These are phyloP conservation scores for Conidiobolus incongruus DNA, from an alignment of 371 early-diverging fungal species.

Conservation along the genomic window DNA sequence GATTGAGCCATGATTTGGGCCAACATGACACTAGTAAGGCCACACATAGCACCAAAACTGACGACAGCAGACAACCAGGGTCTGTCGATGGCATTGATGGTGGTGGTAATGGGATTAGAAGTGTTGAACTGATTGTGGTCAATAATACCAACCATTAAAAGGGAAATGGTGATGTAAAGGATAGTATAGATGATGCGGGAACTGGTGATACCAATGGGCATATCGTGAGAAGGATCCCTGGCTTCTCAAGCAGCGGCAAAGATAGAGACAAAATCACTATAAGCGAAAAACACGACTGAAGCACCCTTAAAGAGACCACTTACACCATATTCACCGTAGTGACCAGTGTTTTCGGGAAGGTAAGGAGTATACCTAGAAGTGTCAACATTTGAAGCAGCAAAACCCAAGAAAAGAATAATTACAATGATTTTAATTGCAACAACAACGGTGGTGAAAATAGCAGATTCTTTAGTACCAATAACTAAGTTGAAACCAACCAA, in stretches of 20 bases:
- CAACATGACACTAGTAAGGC: constrained; percentile 57
- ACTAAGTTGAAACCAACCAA: constrained; percentile 27
- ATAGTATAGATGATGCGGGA: constrained; percentile 50
- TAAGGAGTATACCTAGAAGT: constrained; percentile 49
- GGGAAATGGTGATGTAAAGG: constrained; percentile 48
- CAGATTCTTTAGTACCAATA: constrained; percentile 47
- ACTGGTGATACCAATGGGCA: constrained; percentile 70
- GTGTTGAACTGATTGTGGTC: constrained; percentile 22
- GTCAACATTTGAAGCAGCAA: constrained; percentile 32
- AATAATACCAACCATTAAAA: constrained; percentile 52
- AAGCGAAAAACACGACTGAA: constrained; percentile 68
- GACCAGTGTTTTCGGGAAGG: constrained; percentile 33
- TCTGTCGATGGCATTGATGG: constrained; percentile 28
- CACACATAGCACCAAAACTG: constrained; percentile 50
- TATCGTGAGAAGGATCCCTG: constrained; percentile 50
- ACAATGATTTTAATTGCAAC: constrained; percentile 51
- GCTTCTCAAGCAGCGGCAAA: constrained; percentile 75
- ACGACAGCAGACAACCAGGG: constrained; percentile 47
- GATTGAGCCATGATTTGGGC: constrained; percentile 57
- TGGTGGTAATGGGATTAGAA: constrained; percentile 37
- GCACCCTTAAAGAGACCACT: constrained; percentile 51
- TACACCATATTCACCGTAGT: constrained; percentile 27
- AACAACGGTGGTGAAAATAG: constrained; percentile 37
- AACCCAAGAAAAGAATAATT: constrained; percentile 57
- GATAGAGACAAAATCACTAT: constrained; percentile 76